Conservation (phyloP, 148 eudicot genomes). For the Persicaria tinctoria region DNA sequence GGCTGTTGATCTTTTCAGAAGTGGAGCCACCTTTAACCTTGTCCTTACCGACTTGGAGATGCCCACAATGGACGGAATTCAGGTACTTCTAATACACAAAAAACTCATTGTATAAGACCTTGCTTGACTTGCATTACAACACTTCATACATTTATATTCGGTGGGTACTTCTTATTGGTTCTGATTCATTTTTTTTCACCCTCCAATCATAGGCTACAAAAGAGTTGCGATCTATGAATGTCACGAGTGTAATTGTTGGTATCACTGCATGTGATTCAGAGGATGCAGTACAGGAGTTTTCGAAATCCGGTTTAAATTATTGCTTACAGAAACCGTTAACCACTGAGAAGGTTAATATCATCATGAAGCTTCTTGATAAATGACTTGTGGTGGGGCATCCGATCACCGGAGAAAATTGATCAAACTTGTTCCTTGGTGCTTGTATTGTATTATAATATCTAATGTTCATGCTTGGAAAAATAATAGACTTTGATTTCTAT, state of each 20-base stretch:
- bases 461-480: too few relatives aligned
- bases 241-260: not conserved
- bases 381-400: not conserved
- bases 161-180: not conserved
- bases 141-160: not conserved
- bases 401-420: not conserved
- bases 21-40: not conserved
- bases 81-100: not conserved
- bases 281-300: not conserved
- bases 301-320: not conserved
- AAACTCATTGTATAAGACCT: too few relatives aligned
- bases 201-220: constrained; percentile 1
- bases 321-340: not conserved
- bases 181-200: not conserved
- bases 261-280: constrained; percentile 4
- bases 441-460: not conserved
- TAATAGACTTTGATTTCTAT: too few relatives aligned
- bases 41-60: constrained; percentile 6
- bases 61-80: not conserved
- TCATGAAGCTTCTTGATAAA: not conserved
- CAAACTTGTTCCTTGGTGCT: not conserved
- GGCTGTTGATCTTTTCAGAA: constrained; percentile 4
- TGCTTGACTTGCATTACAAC: too few relatives aligned
- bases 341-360: not conserved
- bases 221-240: not conserved